phyloP scores from a whole-genome alignment of 352 stramenopile species.

The Globisporangium mamillatum region DNA sequence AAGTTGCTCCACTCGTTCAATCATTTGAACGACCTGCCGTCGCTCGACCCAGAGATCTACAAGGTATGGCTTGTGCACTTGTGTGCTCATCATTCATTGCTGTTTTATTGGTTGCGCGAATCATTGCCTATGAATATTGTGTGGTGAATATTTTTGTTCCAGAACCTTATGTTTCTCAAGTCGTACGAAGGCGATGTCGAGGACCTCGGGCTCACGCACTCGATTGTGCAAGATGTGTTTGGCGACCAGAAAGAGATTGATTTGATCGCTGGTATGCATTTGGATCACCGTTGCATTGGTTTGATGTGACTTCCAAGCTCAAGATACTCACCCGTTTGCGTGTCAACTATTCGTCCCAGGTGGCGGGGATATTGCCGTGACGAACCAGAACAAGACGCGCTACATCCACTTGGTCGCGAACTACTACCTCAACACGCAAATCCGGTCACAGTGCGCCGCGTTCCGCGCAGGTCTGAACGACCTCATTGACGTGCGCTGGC shows the following conservation, averaged over 20 bases:
- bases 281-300: not conserved
- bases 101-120: not conserved
- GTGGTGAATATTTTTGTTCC: not conserved
- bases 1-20: constrained; percentile 87
- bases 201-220: constrained; percentile 91
- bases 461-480: constrained; percentile 92
- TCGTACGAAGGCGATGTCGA: constrained; percentile 92
- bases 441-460: constrained; percentile 88
- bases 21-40: constrained; percentile 87
- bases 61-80: constrained; percentile 39
- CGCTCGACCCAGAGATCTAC: constrained; percentile 93
- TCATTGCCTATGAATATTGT: no score
- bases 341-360: constrained; percentile 13
- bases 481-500: constrained; percentile 90
- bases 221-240: constrained; percentile 86
- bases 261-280: not conserved
- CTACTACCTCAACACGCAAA: constrained; percentile 94
- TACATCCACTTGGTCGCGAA: constrained; percentile 97
- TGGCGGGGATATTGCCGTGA: constrained; percentile 87
- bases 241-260: constrained; percentile 73
- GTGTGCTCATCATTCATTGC: not conserved
- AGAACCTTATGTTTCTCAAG: constrained; percentile 96
- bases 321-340: not conserved
- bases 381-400: constrained; percentile 90
- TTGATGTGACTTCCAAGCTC: no score